Evolutionary conservation across 2,329 filamentous ascomycete genomes (phyloP).

Genomic region (Penicillium expansum): DNA sequence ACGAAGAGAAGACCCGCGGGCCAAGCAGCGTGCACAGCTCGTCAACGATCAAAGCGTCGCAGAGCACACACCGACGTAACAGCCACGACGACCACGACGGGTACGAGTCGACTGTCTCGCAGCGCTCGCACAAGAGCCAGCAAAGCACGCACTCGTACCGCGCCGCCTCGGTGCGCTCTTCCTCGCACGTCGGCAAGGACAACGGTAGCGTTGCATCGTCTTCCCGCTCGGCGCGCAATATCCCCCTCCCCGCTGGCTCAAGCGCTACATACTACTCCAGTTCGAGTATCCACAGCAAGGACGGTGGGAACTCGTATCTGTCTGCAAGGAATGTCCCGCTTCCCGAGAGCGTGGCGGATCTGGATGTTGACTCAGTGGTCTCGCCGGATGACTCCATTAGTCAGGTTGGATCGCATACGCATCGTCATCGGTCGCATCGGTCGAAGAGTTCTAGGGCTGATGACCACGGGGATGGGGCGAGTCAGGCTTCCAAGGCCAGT

Average conservation of each 20-base stretch:
- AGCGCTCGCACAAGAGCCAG: slow-evolving; percentile 16
- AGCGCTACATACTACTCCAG: slow-evolving; percentile 21
- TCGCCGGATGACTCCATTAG: slow-evolving; percentile 77
- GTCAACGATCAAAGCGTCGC: slow-evolving; percentile 38
- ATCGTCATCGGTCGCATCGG: slow-evolving; percentile 28
- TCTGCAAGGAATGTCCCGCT: slow-evolving; percentile 31
- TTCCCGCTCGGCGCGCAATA: slow-evolving; percentile 36
- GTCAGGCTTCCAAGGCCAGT: slow-evolving; percentile 37
- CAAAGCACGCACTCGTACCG: slow-evolving; percentile 22
- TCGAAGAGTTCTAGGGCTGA: slow-evolving; percentile 30
- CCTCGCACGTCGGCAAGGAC: slow-evolving; percentile 9
- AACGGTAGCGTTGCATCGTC: slow-evolving; percentile 29
- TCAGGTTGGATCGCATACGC: slow-evolving; percentile 52
- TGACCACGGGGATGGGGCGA: slow-evolving; percentile 41
- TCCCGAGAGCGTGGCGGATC: slow-evolving; percentile 33
- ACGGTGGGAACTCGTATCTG: slow-evolving; percentile 10
- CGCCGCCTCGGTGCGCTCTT: not conserved
- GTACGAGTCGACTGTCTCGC: slow-evolving; percentile 20
- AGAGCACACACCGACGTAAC: slow-evolving; percentile 17
- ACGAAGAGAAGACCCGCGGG: slow-evolving; percentile 33
- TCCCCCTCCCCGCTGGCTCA: slow-evolving; percentile 37
- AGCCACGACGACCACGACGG: slow-evolving; percentile 24
- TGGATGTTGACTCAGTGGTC: slow-evolving; percentile 55
- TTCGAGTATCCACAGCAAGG: slow-evolving; percentile 5
- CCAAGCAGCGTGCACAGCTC: slow-evolving; percentile 35